phyloP scores from a whole-genome alignment of 441 rosid genomes.

The Croton setiger region DNA sequence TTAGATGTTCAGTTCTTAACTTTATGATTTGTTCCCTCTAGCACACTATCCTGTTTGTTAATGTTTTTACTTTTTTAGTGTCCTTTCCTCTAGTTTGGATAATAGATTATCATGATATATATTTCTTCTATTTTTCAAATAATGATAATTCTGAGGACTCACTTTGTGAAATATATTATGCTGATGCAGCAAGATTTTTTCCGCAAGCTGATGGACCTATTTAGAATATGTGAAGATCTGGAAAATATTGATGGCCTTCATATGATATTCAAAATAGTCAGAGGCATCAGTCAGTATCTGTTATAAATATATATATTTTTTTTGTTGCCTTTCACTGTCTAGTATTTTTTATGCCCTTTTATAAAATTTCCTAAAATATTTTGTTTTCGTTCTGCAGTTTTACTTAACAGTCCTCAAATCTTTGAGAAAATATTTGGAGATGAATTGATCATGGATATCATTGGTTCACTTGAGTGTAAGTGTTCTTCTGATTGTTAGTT shows the following conservation, averaged over 20 bases:
- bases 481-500: constrained; percentile 19
- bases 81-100: background rate
- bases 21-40: background rate
- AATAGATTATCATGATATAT: background rate
- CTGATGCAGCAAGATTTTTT: constrained; percentile 82
- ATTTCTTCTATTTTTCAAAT: constrained; percentile 9
- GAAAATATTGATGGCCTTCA: constrained; percentile 88
- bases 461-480: constrained; percentile 99
- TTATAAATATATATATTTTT: constrained; percentile 3
- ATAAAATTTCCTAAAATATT: constrained; percentile 22
- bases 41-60: background rate
- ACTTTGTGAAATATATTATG: constrained; percentile 23
- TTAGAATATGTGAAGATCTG: constrained; percentile 87
- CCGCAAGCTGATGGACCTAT: constrained; percentile 77
- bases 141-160: background rate
- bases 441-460: constrained; percentile 90
- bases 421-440: constrained; percentile 91
- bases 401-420: constrained; percentile 89
- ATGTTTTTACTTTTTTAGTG: background rate
- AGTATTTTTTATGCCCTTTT: constrained; percentile 17
- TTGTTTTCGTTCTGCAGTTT: constrained; percentile 53
- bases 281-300: constrained; percentile 77
- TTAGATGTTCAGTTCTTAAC: constrained; percentile 4
- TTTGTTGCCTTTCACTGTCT: constrained; percentile 1
- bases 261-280: constrained; percentile 90